A percentile compares a stretch with the other conserved stretches of the same genome.
These are phyloP conservation scores for Diaporthe helianthi DNA, from an alignment of 2,329 filamentous ascomycete species.

Conservation along the genomic window DNA sequence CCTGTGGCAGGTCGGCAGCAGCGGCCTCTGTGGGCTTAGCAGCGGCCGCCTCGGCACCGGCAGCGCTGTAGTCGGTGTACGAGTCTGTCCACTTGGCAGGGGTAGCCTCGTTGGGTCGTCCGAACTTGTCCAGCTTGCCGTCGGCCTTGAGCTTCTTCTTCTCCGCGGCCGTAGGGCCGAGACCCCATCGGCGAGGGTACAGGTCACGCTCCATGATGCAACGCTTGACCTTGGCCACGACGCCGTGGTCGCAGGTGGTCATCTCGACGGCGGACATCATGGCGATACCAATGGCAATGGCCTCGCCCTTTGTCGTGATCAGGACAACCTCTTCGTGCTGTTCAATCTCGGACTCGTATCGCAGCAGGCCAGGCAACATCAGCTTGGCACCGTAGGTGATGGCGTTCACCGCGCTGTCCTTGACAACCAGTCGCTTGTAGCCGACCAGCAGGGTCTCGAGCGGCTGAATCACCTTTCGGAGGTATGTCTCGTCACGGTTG, in stretches of 20 bases:
- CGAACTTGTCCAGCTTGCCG: constrained; percentile 98
- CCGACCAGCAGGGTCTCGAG: constrained; percentile 89
- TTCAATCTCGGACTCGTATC: constrained; percentile 91
- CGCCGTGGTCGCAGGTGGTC: constrained; percentile 94
- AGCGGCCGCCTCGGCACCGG: constrained; percentile 51
- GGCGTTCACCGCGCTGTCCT: constrained; percentile 95
- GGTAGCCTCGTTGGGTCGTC: constrained; percentile 88
- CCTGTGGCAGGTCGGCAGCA: constrained; percentile 49
- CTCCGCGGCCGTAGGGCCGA: constrained; percentile 90
- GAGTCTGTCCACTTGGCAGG: constrained; percentile 90
- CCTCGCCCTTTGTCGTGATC: constrained; percentile 99
- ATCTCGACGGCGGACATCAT: constrained; percentile 99
- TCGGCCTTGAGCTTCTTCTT: constrained; percentile 99
- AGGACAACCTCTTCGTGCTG: constrained; percentile 95
- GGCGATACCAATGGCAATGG: constrained; percentile 93
- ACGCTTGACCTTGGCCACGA: constrained; percentile 98
- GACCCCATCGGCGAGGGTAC: constrained; percentile 95
- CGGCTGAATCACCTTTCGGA: constrained; percentile 89
- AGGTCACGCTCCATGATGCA: constrained; percentile 99
- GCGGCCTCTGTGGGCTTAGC: constrained; percentile 50
- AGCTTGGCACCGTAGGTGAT: constrained; percentile 99
- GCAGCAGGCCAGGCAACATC: constrained; percentile 94
- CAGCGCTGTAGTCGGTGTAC: constrained; percentile 87
- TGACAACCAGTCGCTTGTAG: constrained; percentile 97
- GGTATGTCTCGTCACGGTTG: constrained; percentile 90